These are phyloP conservation scores for Lycium barbarum DNA, from an alignment of 257 asterid genomes.

Conservation along the genomic window DNA sequence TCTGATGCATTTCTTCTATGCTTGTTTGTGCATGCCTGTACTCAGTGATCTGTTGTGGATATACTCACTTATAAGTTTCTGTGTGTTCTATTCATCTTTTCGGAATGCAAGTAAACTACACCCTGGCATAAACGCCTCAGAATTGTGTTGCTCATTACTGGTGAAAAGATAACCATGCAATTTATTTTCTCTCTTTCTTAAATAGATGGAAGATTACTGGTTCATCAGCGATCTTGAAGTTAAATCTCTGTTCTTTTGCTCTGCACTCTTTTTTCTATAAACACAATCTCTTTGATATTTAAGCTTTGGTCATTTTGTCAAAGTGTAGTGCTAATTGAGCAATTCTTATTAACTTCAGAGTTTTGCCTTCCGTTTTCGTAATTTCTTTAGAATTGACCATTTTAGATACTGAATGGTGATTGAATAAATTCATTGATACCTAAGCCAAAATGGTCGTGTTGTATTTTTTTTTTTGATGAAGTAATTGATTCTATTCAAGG, in stretches of 20 bases:
- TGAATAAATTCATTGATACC: slow-evolving; percentile 2
- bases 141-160: slow-evolving; percentile 11
- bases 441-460: neutral
- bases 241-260: slow-evolving; percentile 17
- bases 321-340: slow-evolving; percentile 23
- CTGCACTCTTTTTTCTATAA: neutral
- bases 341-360: neutral
- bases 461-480: too few relatives aligned
- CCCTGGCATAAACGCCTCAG: neutral
- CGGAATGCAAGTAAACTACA: neutral
- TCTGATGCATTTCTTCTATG: slow-evolving; percentile 16
- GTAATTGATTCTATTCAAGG: too few relatives aligned
- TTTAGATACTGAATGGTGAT: slow-evolving; percentile 25
- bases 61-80: slow-evolving; percentile 11
- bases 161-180: slow-evolving; percentile 20
- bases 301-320: slow-evolving; percentile 4
- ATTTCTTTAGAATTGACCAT: slow-evolving; percentile 10
- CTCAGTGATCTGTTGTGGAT: neutral
- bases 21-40: slow-evolving; percentile 12
- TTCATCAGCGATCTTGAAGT: neutral
- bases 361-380: slow-evolving; percentile 7
- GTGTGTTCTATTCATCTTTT: neutral
- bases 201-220: neutral
- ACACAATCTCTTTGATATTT: neutral
- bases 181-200: slow-evolving; percentile 9